phyloP scores from a whole-genome alignment of 805 yeast genomes.

The Starmerella cellae region DNA sequence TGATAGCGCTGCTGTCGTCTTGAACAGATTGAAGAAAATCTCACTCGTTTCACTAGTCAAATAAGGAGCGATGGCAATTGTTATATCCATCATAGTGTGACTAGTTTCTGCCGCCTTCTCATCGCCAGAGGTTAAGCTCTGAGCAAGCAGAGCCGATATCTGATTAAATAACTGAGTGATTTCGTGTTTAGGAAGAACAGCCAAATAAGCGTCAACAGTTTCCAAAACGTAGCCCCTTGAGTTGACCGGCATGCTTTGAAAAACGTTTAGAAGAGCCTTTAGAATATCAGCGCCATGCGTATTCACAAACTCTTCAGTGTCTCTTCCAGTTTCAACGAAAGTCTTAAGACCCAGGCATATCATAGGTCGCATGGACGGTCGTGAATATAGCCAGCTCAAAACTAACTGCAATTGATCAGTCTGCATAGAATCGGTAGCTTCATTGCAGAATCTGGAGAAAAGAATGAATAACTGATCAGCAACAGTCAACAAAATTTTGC shows the following conservation, averaged over 20 bases:
- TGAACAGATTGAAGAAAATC: conserved; percentile 18
- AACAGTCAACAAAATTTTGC: conserved; percentile 70
- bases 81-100: conserved; percentile 80
- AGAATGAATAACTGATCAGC: conserved; percentile 87
- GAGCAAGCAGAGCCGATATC: conserved; percentile 64
- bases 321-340: conserved; percentile 65
- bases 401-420: conserved; percentile 63
- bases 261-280: conserved; percentile 82
- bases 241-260: conserved; percentile 71
- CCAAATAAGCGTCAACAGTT: conserved; percentile 68
- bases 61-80: conserved; percentile 75
- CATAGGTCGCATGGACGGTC: conserved; percentile 61
- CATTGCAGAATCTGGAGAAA: conserved; percentile 75
- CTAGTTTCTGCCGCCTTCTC: conserved; percentile 30
- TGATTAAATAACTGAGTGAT: conserved; percentile 67
- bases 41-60: conserved; percentile 32
- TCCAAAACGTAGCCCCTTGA: conserved; percentile 75
- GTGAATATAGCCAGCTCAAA: conserved; percentile 59
- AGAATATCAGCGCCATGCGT: conserved; percentile 52
- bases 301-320: conserved; percentile 46
- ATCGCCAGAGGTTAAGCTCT: conserved; percentile 21
- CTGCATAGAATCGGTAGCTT: conserved; percentile 57
- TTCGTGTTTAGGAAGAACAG: conserved; percentile 54
- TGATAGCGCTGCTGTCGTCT: conserved; percentile 13
- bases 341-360: conserved; percentile 71